phyloP scores from a whole-genome alignment of 1,284 basidiomycete species.

The Moesziomyces aphidis region DNA sequence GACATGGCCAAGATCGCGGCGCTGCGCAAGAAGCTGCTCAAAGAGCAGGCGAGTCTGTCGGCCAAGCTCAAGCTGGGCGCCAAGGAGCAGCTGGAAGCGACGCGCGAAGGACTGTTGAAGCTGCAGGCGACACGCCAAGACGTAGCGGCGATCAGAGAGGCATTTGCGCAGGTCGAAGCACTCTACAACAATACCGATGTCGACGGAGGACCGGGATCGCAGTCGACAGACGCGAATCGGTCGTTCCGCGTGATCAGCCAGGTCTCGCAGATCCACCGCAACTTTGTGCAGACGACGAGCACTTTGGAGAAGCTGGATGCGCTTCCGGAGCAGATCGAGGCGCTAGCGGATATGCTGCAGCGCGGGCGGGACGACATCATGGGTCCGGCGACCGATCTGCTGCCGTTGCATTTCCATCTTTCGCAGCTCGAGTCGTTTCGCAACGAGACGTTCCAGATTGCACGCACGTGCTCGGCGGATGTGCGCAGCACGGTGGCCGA shows the following conservation, averaged over 20 bases:
- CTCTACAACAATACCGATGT: slow-evolving; percentile 66
- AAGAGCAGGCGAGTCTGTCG: slow-evolving; percentile 96
- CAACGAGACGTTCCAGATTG: slow-evolving; percentile 72
- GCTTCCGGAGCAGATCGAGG: slow-evolving; percentile 85
- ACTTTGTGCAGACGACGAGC: slow-evolving; percentile 93
- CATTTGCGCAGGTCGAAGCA: slow-evolving; percentile 88
- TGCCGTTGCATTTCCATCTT: slow-evolving; percentile 90
- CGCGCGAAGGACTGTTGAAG: slow-evolving; percentile 86
- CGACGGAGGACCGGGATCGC: slow-evolving; percentile 21
- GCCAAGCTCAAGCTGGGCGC: slow-evolving; percentile 90
- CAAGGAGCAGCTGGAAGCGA: slow-evolving; percentile 92
- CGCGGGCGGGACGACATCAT: slow-evolving; percentile 78
- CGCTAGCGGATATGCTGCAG: slow-evolving; percentile 81
- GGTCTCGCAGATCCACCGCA: slow-evolving; percentile 95
- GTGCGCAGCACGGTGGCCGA: slow-evolving; percentile 78
- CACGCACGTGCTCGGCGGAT: slow-evolving; percentile 74
- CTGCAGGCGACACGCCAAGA: slow-evolving; percentile 84
- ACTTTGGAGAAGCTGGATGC: slow-evolving; percentile 92
- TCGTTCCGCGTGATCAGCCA: slow-evolving; percentile 63
- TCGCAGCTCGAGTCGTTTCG: slow-evolving; percentile 90
- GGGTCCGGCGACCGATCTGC: slow-evolving; percentile 86
- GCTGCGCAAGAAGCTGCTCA: slow-evolving; percentile 92
- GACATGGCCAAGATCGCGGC: slow-evolving; percentile 90
- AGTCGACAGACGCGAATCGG: slow-evolving; percentile 38
- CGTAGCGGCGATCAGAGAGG: slow-evolving; percentile 88